Conservation (phyloP, 2,329 filamentous ascomycete species). For the Diaporthe sp. region DNA sequence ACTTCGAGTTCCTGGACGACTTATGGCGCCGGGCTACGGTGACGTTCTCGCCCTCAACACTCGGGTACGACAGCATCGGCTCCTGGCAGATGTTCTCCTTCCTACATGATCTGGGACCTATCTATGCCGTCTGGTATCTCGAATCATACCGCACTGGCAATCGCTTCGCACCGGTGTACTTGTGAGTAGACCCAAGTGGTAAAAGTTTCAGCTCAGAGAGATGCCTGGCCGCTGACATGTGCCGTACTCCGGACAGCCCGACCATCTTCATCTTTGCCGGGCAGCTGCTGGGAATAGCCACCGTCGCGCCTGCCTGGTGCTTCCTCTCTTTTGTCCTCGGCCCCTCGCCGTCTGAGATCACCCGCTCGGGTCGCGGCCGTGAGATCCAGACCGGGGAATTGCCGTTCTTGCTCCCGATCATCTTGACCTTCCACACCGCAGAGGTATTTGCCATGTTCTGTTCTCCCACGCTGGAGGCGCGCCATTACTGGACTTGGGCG, state of each 20-base stretch:
- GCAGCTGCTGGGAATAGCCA: background rate
- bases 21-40: background rate
- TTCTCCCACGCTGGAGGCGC: background rate
- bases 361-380: background rate
- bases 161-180: background rate
- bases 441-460: background rate
- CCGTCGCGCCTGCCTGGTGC: background rate
- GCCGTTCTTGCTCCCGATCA: background rate
- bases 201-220: background rate
- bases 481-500: slow-evolving; percentile 7
- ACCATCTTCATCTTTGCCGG: background rate
- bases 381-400: background rate
- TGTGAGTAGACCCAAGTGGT: background rate
- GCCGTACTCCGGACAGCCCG: background rate
- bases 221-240: background rate
- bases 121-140: background rate
- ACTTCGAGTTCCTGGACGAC: background rate
- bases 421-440: background rate
- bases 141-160: background rate
- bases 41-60: background rate
- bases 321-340: background rate
- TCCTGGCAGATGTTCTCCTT: slow-evolving; percentile 8
- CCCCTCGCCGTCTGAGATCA: background rate
- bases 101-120: background rate
- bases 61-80: background rate